A percentile compares a stretch with the other conserved stretches of the same genome.
Conservation (phyloP, 768 basidiomycete genomes). For the Cystobasidium tubakii region DNA sequence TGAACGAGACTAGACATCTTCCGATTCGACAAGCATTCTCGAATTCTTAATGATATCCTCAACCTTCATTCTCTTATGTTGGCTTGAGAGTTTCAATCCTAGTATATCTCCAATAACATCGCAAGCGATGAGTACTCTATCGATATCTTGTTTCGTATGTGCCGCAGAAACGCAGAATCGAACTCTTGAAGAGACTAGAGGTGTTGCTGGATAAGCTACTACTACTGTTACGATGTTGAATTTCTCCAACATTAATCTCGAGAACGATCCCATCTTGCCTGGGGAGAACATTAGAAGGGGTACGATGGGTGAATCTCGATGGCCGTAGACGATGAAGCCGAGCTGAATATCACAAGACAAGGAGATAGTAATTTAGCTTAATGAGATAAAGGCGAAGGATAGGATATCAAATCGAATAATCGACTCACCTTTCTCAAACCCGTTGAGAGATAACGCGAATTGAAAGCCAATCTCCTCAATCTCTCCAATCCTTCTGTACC, state of each 20-base stretch:
- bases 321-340: slow-evolving; percentile 94
- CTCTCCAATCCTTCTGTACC: slow-evolving; percentile 78
- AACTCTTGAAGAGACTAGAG: slow-evolving; percentile 77
- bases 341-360: slow-evolving; percentile 50
- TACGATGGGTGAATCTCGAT: slow-evolving; percentile 83
- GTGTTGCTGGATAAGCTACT: slow-evolving; percentile 54
- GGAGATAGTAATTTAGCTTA: not conserved
- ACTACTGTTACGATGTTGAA: slow-evolving; percentile 45
- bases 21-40: slow-evolving; percentile 16
- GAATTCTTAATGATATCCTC: slow-evolving; percentile 21
- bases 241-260: slow-evolving; percentile 72
- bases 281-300: slow-evolving; percentile 87
- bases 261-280: slow-evolving; percentile 83
- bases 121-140: slow-evolving; percentile 72
- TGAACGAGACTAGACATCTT: not conserved
- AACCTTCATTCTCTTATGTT: slow-evolving; percentile 14
- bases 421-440: slow-evolving; percentile 61
- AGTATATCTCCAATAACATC: slow-evolving; percentile 86
- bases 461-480: slow-evolving; percentile 85
- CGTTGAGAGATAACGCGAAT: slow-evolving; percentile 80
- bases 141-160: slow-evolving; percentile 96
- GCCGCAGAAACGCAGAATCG: slow-evolving; percentile 90
- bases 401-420: not conserved
- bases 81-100: slow-evolving; percentile 67
- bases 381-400: too few relatives aligned